phyloP scores from a whole-genome alignment of 208 protist genomes.

The Trypanosoma avium region DNA sequence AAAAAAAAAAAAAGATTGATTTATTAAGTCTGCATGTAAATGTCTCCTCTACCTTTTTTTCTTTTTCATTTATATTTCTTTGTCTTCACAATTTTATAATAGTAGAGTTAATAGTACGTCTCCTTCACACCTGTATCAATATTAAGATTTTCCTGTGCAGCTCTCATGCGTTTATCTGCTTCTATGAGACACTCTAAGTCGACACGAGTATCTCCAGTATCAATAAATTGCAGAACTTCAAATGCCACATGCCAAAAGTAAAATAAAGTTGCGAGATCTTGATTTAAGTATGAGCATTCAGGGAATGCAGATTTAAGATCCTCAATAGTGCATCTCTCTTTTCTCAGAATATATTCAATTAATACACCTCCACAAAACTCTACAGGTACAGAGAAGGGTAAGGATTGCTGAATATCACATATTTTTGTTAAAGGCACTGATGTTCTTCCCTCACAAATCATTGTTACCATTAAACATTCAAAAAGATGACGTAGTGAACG shows the following conservation, averaged over 20 bases:
- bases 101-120: slow-evolving; percentile 17
- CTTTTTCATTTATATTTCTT: slow-evolving; percentile 6
- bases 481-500: slow-evolving; percentile 69
- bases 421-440: slow-evolving; percentile 55
- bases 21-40: neutral
- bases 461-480: slow-evolving; percentile 60
- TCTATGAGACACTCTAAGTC: slow-evolving; percentile 34
- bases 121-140: slow-evolving; percentile 24
- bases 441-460: slow-evolving; percentile 53
- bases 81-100: too few relatives aligned
- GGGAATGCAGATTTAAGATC: slow-evolving; percentile 61
- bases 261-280: slow-evolving; percentile 74
- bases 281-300: slow-evolving; percentile 42
- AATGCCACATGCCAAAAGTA: slow-evolving; percentile 82
- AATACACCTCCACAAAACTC: slow-evolving; percentile 82
- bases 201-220: slow-evolving; percentile 29
- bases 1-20: slow-evolving; percentile 7
- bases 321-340: slow-evolving; percentile 51
- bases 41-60: neutral
- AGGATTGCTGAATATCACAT: slow-evolving; percentile 38
- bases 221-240: slow-evolving; percentile 45
- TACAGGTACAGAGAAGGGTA: slow-evolving; percentile 70
- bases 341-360: slow-evolving; percentile 74
- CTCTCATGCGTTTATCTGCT: slow-evolving; percentile 37
- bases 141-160: slow-evolving; percentile 41